Percentiles rank a stretch among this genome's conserved stretches.
These are phyloP conservation scores for Cytospora mali DNA, from an alignment of 2,329 filamentous ascomycete species.

Conservation along the genomic window DNA sequence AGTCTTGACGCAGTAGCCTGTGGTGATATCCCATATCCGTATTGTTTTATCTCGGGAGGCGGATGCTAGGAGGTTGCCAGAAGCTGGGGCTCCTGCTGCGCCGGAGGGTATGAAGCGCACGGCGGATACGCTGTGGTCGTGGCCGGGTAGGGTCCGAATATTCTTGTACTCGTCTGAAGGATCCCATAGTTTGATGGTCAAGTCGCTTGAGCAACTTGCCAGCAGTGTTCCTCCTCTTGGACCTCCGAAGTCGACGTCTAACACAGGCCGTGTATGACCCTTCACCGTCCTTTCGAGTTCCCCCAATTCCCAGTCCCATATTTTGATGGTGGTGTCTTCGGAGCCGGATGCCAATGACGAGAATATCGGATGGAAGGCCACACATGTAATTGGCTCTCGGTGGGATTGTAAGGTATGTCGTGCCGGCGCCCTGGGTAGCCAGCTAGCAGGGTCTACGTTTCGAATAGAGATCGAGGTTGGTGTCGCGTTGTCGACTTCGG, in stretches of 20 bases:
- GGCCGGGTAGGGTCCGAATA: slow-evolving; percentile 84
- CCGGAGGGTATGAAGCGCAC: slow-evolving; percentile 87
- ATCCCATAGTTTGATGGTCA: slow-evolving; percentile 96
- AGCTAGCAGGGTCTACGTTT: slow-evolving; percentile 81
- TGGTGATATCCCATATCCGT: slow-evolving; percentile 90
- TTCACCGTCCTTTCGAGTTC: slow-evolving; percentile 90
- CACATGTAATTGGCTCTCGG: slow-evolving; percentile 77
- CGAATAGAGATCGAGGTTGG: slow-evolving; percentile 73
- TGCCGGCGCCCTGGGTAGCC: slow-evolving; percentile 83
- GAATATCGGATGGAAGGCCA: slow-evolving; percentile 92
- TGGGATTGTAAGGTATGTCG: slow-evolving; percentile 84
- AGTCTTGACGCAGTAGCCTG: slow-evolving; percentile 91
- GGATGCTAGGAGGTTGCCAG: slow-evolving; percentile 82
- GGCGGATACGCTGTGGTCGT: slow-evolving; percentile 89
- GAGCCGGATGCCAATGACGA: slow-evolving; percentile 88
- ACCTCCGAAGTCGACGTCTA: slow-evolving; percentile 89
- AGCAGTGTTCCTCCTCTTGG: slow-evolving; percentile 78
- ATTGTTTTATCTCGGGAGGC: slow-evolving; percentile 85
- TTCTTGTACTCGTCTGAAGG: slow-evolving; percentile 93
- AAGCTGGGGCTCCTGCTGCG: slow-evolving; percentile 74
- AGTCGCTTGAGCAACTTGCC: slow-evolving; percentile 80
- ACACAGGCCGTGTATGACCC: slow-evolving; percentile 84
- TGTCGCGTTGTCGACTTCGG: slow-evolving; percentile 82
- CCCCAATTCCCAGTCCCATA: slow-evolving; percentile 95
- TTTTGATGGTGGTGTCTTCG: slow-evolving; percentile 92